Percentiles rank a stretch among this genome's conserved stretches.
phyloP scores from a whole-genome alignment of 306 rosid species.

The Castanea mollissima region DNA sequence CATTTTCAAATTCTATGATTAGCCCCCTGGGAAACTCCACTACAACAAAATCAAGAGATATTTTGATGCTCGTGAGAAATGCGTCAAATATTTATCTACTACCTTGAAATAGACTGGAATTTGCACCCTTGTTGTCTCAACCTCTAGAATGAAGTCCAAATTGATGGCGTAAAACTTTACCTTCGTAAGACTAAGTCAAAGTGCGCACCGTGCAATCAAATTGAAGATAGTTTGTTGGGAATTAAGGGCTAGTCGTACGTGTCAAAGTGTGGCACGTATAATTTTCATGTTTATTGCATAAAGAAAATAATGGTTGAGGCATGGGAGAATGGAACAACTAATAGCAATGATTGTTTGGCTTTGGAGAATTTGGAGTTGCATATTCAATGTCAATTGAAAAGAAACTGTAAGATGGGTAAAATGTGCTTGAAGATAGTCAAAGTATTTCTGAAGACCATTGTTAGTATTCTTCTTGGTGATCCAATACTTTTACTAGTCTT shows the following conservation, averaged over 20 bases:
- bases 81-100: neutral
- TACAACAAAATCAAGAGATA: neutral
- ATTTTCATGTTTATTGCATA: constrained; percentile 11
- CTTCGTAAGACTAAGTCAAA: neutral
- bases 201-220: constrained; percentile 10
- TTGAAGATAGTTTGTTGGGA: too few species aligned
- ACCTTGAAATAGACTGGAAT: neutral
- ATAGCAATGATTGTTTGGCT: neutral
- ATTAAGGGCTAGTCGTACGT: constrained; percentile 19
- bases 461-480: neutral
- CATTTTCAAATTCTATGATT: too few species aligned
- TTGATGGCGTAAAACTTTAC: neutral
- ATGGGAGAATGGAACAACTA: neutral
- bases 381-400: neutral
- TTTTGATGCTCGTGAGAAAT: constrained; percentile 1
- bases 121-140: constrained; percentile 4
- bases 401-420: neutral
- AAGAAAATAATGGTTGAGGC: constrained; percentile 3
- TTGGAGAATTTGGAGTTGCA: constrained; percentile 8
- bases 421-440: constrained; percentile 6
- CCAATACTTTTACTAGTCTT: too few species aligned
- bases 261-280: neutral
- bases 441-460: neutral
- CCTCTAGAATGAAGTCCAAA: neutral
- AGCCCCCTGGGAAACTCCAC: neutral